phyloP scores from a whole-genome alignment of 805 yeast species.

The Wickerhamomyces bovis region DNA sequence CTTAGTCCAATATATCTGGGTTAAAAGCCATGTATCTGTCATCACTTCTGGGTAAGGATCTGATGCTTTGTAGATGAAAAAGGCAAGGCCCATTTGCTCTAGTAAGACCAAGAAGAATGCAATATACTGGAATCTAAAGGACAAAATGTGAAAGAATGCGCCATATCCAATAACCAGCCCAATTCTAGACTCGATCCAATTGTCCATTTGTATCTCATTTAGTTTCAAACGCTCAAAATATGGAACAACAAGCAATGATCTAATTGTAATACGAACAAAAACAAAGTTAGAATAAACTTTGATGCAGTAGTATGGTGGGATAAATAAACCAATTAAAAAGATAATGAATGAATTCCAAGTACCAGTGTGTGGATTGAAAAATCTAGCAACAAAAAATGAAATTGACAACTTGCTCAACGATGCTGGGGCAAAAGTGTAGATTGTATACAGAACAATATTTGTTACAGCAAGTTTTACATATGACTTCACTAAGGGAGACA shows the following conservation, averaged over 20 bases:
- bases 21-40: constrained; percentile 14
- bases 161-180: constrained; percentile 17
- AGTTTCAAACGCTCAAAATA: constrained; percentile 16
- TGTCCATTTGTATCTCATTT: constrained; percentile 7
- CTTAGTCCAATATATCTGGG: constrained; percentile 14
- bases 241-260: constrained; percentile 7
- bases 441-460: constrained; percentile 1
- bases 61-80: constrained; percentile 10
- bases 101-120: constrained; percentile 10
- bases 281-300: constrained; percentile 4
- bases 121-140: constrained; percentile 5
- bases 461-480: not conserved
- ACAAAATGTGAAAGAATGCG: constrained; percentile 5
- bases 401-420: not conserved
- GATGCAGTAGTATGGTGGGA: constrained; percentile 6
- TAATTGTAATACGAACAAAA: constrained; percentile 7
- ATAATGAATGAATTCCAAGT: constrained; percentile 4
- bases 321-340: constrained; percentile 6
- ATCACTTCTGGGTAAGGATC: constrained; percentile 16
- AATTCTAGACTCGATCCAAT: constrained; percentile 18
- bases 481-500: not conserved
- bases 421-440: not conserved
- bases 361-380: constrained; percentile 10
- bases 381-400: constrained; percentile 5
- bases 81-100: constrained; percentile 15